A percentile compares a stretch with the other conserved stretches of the same genome.
Evolutionary conservation across 2,329 filamentous ascomycete genomes (phyloP).

Genomic region (Phaeosphaeriaceae sp.): DNA sequence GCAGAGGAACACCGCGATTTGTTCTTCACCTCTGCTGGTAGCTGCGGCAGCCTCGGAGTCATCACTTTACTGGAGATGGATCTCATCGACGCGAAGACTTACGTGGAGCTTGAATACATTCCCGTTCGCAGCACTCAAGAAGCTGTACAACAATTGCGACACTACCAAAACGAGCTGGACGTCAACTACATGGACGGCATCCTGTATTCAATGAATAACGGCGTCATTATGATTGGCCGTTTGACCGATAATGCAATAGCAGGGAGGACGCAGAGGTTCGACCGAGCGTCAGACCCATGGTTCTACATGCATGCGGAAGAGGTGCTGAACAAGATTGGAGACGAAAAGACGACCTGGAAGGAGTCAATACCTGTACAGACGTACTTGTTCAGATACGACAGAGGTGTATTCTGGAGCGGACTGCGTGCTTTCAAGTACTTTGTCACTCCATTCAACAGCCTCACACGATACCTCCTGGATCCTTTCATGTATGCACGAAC

Average conservation of each 20-base stretch:
- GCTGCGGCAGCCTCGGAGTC: slow-evolving; percentile 68
- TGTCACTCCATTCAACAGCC: slow-evolving; percentile 65
- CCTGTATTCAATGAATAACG: slow-evolving; percentile 63
- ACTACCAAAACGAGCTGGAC: slow-evolving; percentile 50
- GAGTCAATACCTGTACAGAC: slow-evolving; percentile 58
- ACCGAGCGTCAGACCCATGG: slow-evolving; percentile 71
- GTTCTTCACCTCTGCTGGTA: slow-evolving; percentile 66
- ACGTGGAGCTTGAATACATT: slow-evolving; percentile 70
- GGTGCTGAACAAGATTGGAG: slow-evolving; percentile 22
- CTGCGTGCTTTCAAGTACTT: slow-evolving; percentile 69
- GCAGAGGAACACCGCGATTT: slow-evolving; percentile 58
- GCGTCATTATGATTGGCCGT: slow-evolving; percentile 68
- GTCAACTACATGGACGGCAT: slow-evolving; percentile 77
- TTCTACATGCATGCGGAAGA: slow-evolving; percentile 73
- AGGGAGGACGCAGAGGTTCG: slow-evolving; percentile 56
- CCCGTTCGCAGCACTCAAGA: slow-evolving; percentile 60
- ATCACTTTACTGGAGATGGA: slow-evolving; percentile 68
- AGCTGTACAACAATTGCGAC: slow-evolving; percentile 58
- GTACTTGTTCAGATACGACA: slow-evolving; percentile 69
- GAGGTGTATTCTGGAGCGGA: slow-evolving; percentile 72
- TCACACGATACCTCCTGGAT: slow-evolving; percentile 67
- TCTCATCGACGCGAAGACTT: slow-evolving; percentile 61
- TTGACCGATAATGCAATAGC: slow-evolving; percentile 59
- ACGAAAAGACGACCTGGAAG: slow-evolving; percentile 20
- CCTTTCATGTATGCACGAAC: slow-evolving; percentile 68